A percentile compares a stretch with the other conserved stretches of the same genome.
Conservation (phyloP, 495 filamentous ascomycete species). For the Penicillium lividum region DNA sequence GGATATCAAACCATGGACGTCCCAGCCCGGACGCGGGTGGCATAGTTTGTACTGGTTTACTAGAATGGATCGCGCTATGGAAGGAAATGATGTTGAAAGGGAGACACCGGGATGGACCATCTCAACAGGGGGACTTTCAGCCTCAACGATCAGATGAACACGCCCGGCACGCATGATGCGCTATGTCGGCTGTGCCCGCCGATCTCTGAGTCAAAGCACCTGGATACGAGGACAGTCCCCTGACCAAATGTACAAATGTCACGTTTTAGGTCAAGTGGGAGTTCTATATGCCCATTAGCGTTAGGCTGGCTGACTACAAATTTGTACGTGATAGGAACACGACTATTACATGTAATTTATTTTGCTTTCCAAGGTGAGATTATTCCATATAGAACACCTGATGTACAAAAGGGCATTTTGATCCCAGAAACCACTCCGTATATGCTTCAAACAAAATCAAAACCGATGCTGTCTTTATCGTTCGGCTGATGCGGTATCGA, state of each 20-base stretch:
- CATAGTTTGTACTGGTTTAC: slow-evolving; percentile 9
- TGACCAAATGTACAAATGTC: too few species aligned
- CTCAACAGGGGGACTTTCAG: slow-evolving; percentile 18
- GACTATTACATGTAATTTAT: too few species aligned
- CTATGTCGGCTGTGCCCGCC: slow-evolving; percentile 16
- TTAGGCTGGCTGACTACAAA: too few species aligned
- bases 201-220: slow-evolving; percentile 28
- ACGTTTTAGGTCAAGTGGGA: too few species aligned
- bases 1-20: slow-evolving; percentile 22
- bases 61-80: not conserved
- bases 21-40: slow-evolving; percentile 7
- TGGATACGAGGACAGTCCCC: not conserved
- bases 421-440: slow-evolving; percentile 16
- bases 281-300: too few species aligned
- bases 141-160: slow-evolving; percentile 28
- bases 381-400: slow-evolving; percentile 8
- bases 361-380: slow-evolving; percentile 2
- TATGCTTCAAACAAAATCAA: slow-evolving; percentile 13
- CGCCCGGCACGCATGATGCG: slow-evolving; percentile 15
- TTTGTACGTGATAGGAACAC: too few species aligned
- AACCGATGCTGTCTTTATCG: slow-evolving; percentile 32
- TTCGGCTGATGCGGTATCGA: slow-evolving; percentile 35
- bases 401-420: slow-evolving; percentile 19
- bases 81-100: not conserved
- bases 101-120: slow-evolving; percentile 7